Conservation (phyloP, 306 rosid species). For the Arachis stenosperma region DNA sequence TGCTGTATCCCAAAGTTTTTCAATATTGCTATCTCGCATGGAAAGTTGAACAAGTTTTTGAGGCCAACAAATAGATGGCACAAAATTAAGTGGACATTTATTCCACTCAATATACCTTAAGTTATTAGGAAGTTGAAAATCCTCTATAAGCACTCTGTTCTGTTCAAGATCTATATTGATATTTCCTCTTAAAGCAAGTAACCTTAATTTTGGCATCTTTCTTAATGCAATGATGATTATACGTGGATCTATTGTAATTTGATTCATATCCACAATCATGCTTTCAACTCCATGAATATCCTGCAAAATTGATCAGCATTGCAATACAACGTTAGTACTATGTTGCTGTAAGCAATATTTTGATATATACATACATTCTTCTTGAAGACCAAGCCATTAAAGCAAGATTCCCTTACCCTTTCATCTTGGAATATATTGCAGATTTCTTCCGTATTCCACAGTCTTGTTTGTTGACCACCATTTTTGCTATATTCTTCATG, state of each 20-base stretch:
- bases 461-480: background rate
- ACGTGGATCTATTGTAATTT: background rate
- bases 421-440: background rate
- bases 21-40: background rate
- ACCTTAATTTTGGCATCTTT: constrained; percentile 20
- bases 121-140: background rate
- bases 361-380: too few relatives aligned
- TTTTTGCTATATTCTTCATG: background rate
- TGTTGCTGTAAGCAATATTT: too few relatives aligned
- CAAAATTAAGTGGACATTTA: constrained; percentile 7
- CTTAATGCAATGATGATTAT: background rate
- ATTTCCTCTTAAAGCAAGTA: background rate
- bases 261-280: background rate
- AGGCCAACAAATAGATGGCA: background rate
- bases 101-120: constrained; percentile 12
- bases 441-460: background rate
- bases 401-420: background rate
- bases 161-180: accelerated
- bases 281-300: constrained; percentile 11
- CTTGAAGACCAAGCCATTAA: too few relatives aligned
- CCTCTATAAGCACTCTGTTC: background rate
- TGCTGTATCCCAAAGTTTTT: constrained; percentile 23
- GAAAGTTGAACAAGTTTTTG: constrained; percentile 19
- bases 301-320: background rate
- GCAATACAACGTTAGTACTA: too few relatives aligned